Conservation (phyloP, 2,329 filamentous ascomycete genomes). For the Atkinsonella texensis region DNA sequence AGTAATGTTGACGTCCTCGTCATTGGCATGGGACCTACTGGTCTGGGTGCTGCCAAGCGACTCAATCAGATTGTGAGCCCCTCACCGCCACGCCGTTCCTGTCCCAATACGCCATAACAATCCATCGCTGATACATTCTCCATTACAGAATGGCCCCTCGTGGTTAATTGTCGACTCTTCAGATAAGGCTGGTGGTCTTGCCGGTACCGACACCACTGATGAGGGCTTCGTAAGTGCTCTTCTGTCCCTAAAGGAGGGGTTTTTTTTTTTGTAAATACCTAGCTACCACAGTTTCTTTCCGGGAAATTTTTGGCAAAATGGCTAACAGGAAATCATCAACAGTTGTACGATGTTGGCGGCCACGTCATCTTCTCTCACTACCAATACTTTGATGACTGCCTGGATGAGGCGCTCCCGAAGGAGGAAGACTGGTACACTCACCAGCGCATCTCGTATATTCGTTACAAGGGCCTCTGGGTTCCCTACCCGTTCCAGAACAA, state of each 20-base stretch:
- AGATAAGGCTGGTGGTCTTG: slow-evolving; percentile 87
- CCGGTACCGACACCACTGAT: slow-evolving; percentile 85
- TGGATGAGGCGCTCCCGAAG: slow-evolving; percentile 91
- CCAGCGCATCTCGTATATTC: slow-evolving; percentile 97
- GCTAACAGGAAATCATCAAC: slow-evolving; percentile 5
- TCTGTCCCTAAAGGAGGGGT: neutral
- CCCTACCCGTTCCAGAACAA: slow-evolving; percentile 99
- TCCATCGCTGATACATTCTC: slow-evolving; percentile 15
- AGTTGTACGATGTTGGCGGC: slow-evolving; percentile 97
- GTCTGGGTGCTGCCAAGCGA: slow-evolving; percentile 94
- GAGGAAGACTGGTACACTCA: slow-evolving; percentile 94
- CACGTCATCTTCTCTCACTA: slow-evolving; percentile 99
- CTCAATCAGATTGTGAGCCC: slow-evolving; percentile 81
- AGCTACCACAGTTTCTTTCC: too few relatives aligned
- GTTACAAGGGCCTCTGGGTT: slow-evolving; percentile 93
- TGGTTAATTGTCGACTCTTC: slow-evolving; percentile 94
- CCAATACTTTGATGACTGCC: slow-evolving; percentile 99
- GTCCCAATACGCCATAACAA: neutral
- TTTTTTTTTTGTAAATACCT: neutral
- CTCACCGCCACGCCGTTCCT: slow-evolving; percentile 17
- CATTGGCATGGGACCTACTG: slow-evolving; percentile 95
- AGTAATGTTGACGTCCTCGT: slow-evolving; percentile 94
- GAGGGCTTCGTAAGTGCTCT: slow-evolving; percentile 81
- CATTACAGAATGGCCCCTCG: slow-evolving; percentile 66
- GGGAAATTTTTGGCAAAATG: neutral